Base-by-base conservation (phyloP, 169 alveolate species). In the Eimeria falciformis region DNA sequence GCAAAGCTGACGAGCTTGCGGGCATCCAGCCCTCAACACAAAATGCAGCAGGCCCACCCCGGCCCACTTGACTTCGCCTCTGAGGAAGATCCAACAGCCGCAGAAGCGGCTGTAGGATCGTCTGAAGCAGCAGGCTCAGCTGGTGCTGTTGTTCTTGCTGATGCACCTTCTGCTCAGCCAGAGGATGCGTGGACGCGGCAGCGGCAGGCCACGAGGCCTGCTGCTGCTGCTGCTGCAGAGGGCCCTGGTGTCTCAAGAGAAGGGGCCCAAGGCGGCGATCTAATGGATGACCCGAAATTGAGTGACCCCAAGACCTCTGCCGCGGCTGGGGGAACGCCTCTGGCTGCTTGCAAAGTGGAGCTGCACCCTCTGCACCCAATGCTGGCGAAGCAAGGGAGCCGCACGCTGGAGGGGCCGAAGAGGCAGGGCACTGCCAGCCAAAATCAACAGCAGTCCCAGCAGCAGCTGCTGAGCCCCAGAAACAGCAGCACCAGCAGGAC, bases 281-380 rank as follows among this genome's bases (percentile, higher is more conserved):
- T 14, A 12, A 12, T 29, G n/a, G n/a, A n/a, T n/a, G n/a, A n/a
- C n/a, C n/a, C n/a, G n/a, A n/a, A n/a, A n/a, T n/a, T n/a, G n/a
- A 29, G 25, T 25, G 43, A 55, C 43, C 56, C 14, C 37, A 75
- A 23, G 56, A 47, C 45, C 23, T 47, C 40, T 1, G 33, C 43
- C 9, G 77, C 14, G 43, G 77, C 71, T 50, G 53, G 23, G 14
- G 71, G 18, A 6, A 9, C 62, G 18, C 17, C 88, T 1, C 18
- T 53, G 5, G 47, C 71, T 14, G 53, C 88, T 0, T 50, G 0
- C 21, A 46, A 50, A 46, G 66, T 53, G 2, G 88, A 33, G 11
- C 18, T 11, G 2, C 83, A 73, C 43, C 83, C 83, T 43, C 21
- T 73, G 56, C 83, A 33, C 21, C 83, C 83, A 9, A 21, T 12